phyloP scores from a whole-genome alignment of 202 grass and related monocot genomes.

The Tripidium arundinaceum region DNA sequence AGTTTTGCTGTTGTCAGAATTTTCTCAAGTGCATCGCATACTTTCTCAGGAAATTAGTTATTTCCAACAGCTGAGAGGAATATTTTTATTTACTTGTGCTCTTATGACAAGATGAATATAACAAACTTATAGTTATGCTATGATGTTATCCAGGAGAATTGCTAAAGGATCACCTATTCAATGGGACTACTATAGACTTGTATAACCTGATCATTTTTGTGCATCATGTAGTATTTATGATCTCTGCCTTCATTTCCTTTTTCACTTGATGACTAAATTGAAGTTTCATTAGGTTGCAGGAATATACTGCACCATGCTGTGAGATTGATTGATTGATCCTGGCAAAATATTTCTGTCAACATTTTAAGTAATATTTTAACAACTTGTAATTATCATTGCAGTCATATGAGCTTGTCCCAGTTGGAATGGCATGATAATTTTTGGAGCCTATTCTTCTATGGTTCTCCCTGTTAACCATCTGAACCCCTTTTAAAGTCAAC shows the following conservation, averaged over 20 bases:
- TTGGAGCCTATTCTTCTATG: background rate
- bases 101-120: background rate
- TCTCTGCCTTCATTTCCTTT: background rate
- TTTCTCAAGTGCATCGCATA: background rate
- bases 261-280: background rate
- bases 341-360: background rate
- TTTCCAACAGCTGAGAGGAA: background rate
- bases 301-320: background rate
- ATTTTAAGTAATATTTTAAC: background rate
- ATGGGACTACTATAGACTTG: background rate
- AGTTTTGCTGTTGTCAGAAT: background rate
- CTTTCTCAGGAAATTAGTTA: background rate
- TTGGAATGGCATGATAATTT: background rate
- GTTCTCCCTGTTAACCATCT: background rate
- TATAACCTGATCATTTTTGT: background rate
- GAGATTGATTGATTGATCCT: background rate
- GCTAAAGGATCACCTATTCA: background rate
- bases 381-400: constrained; percentile 10
- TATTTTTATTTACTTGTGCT: background rate
- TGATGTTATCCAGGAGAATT: background rate
- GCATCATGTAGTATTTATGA: background rate
- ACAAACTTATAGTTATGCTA: background rate
- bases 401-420: constrained; percentile 15
- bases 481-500: background rate
- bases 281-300: background rate